Conservation (phyloP, 306 rosid species). For the Citrullus mucosospermus region DNA sequence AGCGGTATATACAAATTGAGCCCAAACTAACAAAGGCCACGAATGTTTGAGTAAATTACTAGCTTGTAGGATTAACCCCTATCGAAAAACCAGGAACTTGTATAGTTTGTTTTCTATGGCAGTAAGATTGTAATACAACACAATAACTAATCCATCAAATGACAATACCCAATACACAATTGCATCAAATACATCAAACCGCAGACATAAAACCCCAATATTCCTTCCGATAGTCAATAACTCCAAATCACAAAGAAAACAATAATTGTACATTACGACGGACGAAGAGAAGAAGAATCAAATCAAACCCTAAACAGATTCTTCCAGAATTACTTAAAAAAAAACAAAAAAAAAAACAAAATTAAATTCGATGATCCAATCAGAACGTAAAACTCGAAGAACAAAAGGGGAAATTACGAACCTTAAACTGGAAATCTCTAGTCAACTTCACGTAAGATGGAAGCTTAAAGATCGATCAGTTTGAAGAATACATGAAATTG, state of each 20-base stretch:
- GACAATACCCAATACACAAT: background rate
- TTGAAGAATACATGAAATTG: background rate
- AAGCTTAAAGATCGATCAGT: background rate
- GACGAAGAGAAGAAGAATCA: background rate
- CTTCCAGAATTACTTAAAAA: background rate
- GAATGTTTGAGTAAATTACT: background rate
- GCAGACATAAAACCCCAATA: background rate
- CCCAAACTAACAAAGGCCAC: background rate
- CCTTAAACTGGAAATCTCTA: conserved; percentile 5
- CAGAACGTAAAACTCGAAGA: background rate
- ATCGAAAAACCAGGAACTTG: background rate
- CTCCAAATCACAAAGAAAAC: background rate
- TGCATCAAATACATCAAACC: background rate
- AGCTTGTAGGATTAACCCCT: background rate
- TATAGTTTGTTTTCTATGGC: background rate
- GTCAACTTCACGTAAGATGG: background rate
- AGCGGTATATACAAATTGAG: background rate
- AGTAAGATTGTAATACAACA: background rate
- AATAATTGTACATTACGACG: background rate
- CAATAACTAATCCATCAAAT: background rate
- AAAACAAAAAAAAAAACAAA: background rate
- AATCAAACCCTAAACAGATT: background rate
- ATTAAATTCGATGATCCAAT: background rate
- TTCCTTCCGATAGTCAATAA: background rate
- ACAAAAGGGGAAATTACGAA: background rate